These are phyloP conservation scores for Phytophthora capsici DNA, from an alignment of 352 stramenopile genomes.

Conservation along the genomic window DNA sequence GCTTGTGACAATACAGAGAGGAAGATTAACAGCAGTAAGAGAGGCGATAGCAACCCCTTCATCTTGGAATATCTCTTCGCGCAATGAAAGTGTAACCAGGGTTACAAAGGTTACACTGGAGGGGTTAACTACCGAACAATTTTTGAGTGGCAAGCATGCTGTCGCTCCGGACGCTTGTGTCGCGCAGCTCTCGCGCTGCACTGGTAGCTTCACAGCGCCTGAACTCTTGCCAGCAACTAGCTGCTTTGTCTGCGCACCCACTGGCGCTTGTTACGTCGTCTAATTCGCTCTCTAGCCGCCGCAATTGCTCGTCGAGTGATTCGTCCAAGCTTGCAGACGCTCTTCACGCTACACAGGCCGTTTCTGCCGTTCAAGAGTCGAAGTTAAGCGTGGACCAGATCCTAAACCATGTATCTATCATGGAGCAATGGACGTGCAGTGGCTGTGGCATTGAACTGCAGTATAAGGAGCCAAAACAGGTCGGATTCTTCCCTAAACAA, in stretches of 20 bases:
- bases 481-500: conserved; percentile 76
- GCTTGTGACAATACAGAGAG: conserved; percentile 1
- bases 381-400: conserved; percentile 63
- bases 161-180: conserved; percentile 21
- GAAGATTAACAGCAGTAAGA: conserved; percentile 10
- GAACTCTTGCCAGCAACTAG: conserved; percentile 3
- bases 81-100: too few species aligned
- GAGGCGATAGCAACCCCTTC: conserved; percentile 4
- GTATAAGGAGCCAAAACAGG: conserved; percentile 58
- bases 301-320: conserved; percentile 29
- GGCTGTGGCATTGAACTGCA: conserved; percentile 86
- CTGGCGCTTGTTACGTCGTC: neutral
- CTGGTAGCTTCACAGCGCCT: conserved; percentile 1
- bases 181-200: conserved; percentile 19
- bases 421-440: conserved; percentile 86
- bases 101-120: too few species aligned
- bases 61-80: conserved; percentile 3
- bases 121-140: neutral
- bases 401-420: conserved; percentile 75
- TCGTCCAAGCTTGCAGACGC: neutral
- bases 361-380: conserved; percentile 1
- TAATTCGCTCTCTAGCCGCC: conserved; percentile 14
- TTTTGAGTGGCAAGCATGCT: conserved; percentile 41
- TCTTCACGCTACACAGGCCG: neutral
- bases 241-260: conserved; percentile 13